Evolutionary conservation across 768 basidiomycete genomes (phyloP).

Genomic region (Favolaschia claudopus): DNA sequence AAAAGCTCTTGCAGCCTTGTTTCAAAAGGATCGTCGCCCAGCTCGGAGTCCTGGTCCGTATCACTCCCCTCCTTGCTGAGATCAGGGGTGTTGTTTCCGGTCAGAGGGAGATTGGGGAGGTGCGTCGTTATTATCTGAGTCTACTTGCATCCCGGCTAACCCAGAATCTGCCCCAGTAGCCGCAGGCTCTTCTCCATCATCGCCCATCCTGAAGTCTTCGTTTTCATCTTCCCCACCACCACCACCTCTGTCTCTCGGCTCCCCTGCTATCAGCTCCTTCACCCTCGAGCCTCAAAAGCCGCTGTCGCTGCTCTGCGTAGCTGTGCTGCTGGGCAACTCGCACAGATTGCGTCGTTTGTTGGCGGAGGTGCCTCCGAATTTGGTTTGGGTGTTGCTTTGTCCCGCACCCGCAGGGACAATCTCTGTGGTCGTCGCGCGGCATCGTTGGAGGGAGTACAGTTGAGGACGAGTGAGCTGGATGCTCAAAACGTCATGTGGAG

Average conservation of each 20-base stretch:
- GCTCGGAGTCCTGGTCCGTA: slow-evolving; percentile 31
- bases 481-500: no score
- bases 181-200: no score
- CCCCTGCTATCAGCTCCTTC: neutral
- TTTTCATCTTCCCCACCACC: no score
- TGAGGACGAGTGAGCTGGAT: no score
- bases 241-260: no score
- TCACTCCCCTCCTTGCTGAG: no score
- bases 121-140: no score
- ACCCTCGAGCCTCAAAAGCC: neutral
- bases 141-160: no score
- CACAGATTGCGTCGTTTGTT: neutral
- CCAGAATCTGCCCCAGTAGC: no score
- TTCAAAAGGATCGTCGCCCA: slow-evolving; percentile 20
- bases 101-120: no score
- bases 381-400: neutral
- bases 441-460: neutral
- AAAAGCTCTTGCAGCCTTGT: neutral
- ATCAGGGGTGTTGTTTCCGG: no score
- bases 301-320: neutral
- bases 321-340: neutral
- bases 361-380: neutral
- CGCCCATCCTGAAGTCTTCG: no score
- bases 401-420: neutral
- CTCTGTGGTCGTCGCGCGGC: neutral